Evolutionary conservation across 495 filamentous ascomycete genomes (phyloP), one percentile per base, ranked within the genome.

Genomic region (Hypoxylon fragiforme): DNA sequence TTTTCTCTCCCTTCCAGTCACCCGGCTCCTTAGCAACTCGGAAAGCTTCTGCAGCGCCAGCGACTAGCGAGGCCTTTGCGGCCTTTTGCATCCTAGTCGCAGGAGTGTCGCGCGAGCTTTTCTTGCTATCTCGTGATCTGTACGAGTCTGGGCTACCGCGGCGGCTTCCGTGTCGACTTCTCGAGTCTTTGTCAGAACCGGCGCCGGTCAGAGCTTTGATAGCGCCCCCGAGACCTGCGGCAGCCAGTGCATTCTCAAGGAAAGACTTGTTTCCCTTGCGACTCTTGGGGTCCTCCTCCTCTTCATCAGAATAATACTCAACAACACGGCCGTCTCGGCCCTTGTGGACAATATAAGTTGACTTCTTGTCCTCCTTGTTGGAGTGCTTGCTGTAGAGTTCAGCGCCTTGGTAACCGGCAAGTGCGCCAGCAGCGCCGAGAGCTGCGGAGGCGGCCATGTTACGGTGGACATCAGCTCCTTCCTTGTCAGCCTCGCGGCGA

Each of bases 31-130:
- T 95, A 65, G 90, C 88, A 30, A 85, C 79, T 28, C 88, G 83
- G 79, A 95, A 95, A 20, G 91, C 91, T 73, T 95, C 90, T 16
- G 89, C 82, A 7, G 90, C 91, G 52, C 90, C 91, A 44, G 91
- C 90, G 30, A 91, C 79, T 31, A 95, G 70, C 5, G 91, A 92
- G 14, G 91, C 90, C 69, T 88, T 88, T 60, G 89, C 88, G 32
- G 91, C 91, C 67, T 95, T 89, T 50, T 88, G 81, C 61, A 94
- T 84, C 50, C 88, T 89, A 21, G 49, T 44, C 7, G 65, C 54
- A 30, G 58, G 58, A 19, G 41, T 65, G 43, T 68, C 65, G 5
- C 50, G 51, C 11, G 65, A 63, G 18, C 52, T 54, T 46, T 81
- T 80, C 32, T 83, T 77, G 13, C 70, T 69, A 41, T 66, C 64